A percentile compares a stretch with the other conserved stretches of the same genome.
Conservation (phyloP, 208 protist genomes). For the Endotrypanum monterogeii region DNA sequence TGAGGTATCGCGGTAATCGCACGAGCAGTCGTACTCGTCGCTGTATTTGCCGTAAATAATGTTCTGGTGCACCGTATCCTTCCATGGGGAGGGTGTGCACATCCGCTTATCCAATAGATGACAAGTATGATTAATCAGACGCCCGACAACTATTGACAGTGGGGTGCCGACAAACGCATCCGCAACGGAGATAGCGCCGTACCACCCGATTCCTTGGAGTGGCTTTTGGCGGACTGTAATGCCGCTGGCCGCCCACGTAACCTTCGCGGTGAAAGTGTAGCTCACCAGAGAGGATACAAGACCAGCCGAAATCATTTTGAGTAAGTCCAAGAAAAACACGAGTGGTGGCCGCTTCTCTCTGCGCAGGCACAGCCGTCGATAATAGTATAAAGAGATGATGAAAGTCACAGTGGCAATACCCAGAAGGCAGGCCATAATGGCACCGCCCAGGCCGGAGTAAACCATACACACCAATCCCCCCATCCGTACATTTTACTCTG, state of each 20-base stretch:
- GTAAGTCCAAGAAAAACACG: slow-evolving; percentile 43
- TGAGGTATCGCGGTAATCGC: slow-evolving; percentile 16
- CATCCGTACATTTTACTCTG: neutral
- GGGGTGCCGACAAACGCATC: slow-evolving; percentile 43
- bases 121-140: slow-evolving; percentile 28
- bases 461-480: slow-evolving; percentile 39
- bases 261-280: slow-evolving; percentile 45
- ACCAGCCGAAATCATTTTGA: slow-evolving; percentile 38
- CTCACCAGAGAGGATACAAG: slow-evolving; percentile 32
- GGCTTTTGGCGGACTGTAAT: slow-evolving; percentile 34
- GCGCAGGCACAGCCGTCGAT: slow-evolving; percentile 15
- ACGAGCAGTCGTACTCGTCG: slow-evolving; percentile 26
- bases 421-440: slow-evolving; percentile 36
- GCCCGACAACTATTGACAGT: slow-evolving; percentile 34
- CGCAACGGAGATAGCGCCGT: slow-evolving; percentile 37
- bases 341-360: slow-evolving; percentile 36
- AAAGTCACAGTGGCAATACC: slow-evolving; percentile 23
- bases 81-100: slow-evolving; percentile 3
- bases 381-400: slow-evolving; percentile 33
- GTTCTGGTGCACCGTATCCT: slow-evolving; percentile 38
- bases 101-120: slow-evolving; percentile 4
- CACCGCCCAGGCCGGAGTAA: slow-evolving; percentile 40
- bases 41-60: slow-evolving; percentile 41
- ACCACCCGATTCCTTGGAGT: slow-evolving; percentile 57
- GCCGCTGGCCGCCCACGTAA: slow-evolving; percentile 24